Percentiles rank a stretch among this genome's conserved stretches.
These are phyloP conservation scores for Acacia pycnantha DNA, from an alignment of 331 rosid species.

Conservation along the genomic window DNA sequence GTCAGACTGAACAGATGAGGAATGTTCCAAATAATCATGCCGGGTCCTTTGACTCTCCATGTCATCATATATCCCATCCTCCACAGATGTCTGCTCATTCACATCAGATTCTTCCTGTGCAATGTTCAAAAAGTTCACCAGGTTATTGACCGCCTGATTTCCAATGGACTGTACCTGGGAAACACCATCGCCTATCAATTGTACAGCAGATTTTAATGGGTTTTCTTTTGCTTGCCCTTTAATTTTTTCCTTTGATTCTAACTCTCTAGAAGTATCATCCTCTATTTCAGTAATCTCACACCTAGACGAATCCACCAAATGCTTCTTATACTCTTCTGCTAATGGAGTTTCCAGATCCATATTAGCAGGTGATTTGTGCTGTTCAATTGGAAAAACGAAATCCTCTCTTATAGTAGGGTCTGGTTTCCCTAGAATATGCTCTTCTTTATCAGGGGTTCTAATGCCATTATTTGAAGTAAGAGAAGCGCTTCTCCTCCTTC, in stretches of 20 bases:
- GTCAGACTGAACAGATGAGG: slow-evolving; percentile 85
- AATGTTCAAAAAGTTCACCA: slow-evolving; percentile 81
- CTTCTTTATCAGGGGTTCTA: slow-evolving; percentile 51
- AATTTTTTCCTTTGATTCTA: slow-evolving; percentile 50
- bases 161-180: slow-evolving; percentile 95
- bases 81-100: slow-evolving; percentile 51
- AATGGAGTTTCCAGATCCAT: slow-evolving; percentile 47
- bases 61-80: slow-evolving; percentile 68
- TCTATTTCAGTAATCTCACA: slow-evolving; percentile 80
- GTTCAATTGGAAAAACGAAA: slow-evolving; percentile 41
- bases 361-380: slow-evolving; percentile 43
- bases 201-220: slow-evolving; percentile 87
- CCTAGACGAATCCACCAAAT: slow-evolving; percentile 43
- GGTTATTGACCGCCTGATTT: slow-evolving; percentile 91
- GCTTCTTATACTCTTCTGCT: slow-evolving; percentile 49
- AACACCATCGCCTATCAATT: slow-evolving; percentile 91
- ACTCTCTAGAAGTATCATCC: slow-evolving; percentile 44
- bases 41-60: slow-evolving; percentile 79
- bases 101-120: slow-evolving; percentile 59
- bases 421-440: slow-evolving; percentile 35
- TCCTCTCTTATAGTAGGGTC: slow-evolving; percentile 52
- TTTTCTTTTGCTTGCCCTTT: slow-evolving; percentile 65
- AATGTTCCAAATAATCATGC: slow-evolving; percentile 48
- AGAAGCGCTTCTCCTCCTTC: slow-evolving; percentile 69
- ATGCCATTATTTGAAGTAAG: slow-evolving; percentile 47